Evolutionary conservation across 768 basidiomycete species (phyloP), one percentile per base, ranked within the genome.

Genomic region (Dentipellis fragilis): DNA sequence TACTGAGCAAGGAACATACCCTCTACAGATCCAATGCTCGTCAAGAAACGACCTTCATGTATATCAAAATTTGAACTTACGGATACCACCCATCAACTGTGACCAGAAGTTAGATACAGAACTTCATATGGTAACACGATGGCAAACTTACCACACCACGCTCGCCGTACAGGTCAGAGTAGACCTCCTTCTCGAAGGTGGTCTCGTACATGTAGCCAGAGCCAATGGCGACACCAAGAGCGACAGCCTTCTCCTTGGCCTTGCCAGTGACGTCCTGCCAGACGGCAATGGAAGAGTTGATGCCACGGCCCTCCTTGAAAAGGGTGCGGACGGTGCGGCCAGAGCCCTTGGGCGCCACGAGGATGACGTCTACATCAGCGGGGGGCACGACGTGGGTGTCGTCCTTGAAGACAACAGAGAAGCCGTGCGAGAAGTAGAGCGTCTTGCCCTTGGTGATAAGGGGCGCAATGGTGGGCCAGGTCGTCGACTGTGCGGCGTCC

Each of bases 371-470:
- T 61, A 99, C 91, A 67, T 97, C 93, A 17, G 77, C 66, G 48
- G 96, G 96, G 59, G 93, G 89, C 55, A 94, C 65, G 63, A 99
- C 93, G 55, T 94, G 80, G 62, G 96, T 99, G 72, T 96, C 92
- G 6, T 99, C 83, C 80, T 94, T 92, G 84, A 87, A 99, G 54
- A 99, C 93, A 62, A 98, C 82, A 61, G 95, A 98, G 87, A 99
- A 99, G 66, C 96, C 96, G 71, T 99, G 96, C 6, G 95, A 93
- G 80, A 99, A 99, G 85, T 99, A 99, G 60, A 99, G 87, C n/a
- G 96, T 99, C 81, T 99, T 98, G 76, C 91, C 96, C 82, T 94
- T 92, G 72, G 93, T 98, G 78, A 98, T 94, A 67, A 97, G 84
- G 54, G 96, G 95, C 46, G 83, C 86, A 64, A 99, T 63, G 53